These are phyloP conservation scores for Rhodosporidiobolus odoratus DNA, from an alignment of 768 basidiomycete genomes.

Conservation along the genomic window DNA sequence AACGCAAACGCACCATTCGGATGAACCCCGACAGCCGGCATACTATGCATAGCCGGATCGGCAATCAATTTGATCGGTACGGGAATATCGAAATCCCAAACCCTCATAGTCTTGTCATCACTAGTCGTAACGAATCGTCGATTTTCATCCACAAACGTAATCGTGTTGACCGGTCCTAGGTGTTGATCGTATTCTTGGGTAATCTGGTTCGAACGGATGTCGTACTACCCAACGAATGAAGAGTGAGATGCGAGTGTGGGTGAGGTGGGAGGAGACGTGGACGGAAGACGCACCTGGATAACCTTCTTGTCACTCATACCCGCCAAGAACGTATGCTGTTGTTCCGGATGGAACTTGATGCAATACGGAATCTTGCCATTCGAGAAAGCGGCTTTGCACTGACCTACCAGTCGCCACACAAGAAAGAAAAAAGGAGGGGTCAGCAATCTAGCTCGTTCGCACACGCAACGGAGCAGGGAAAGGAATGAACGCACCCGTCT, in stretches of 20 bases:
- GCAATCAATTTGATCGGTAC: constrained; percentile 99
- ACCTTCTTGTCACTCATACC: constrained; percentile 99
- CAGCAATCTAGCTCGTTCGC: background rate
- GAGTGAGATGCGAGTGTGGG: background rate
- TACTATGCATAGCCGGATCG: constrained; percentile 98
- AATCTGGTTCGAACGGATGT: constrained; percentile 89
- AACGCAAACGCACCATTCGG: constrained; percentile 71
- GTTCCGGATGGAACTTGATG: constrained; percentile 91
- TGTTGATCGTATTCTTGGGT: constrained; percentile 99
- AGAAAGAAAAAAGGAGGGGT: too few species aligned
- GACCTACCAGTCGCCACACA: constrained; percentile 49
- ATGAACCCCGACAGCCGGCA: constrained; percentile 95
- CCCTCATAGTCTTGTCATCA: constrained; percentile 97
- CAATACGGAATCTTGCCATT: constrained; percentile 98
- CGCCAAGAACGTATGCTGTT: constrained; percentile 90
- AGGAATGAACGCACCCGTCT: constrained; percentile 57
- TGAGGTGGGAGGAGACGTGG: background rate
- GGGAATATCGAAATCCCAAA: constrained; percentile 95
- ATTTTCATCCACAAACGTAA: constrained; percentile 98
- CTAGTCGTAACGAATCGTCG: constrained; percentile 95
- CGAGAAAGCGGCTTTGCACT: constrained; percentile 91
- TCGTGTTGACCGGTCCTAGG: constrained; percentile 85
- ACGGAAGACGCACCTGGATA: constrained; percentile 64
- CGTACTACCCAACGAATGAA: constrained; percentile 65
- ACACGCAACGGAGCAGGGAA: background rate